These are phyloP conservation scores for Candida freyschussii DNA, from an alignment of 1,139 yeast species.

Conservation along the genomic window DNA sequence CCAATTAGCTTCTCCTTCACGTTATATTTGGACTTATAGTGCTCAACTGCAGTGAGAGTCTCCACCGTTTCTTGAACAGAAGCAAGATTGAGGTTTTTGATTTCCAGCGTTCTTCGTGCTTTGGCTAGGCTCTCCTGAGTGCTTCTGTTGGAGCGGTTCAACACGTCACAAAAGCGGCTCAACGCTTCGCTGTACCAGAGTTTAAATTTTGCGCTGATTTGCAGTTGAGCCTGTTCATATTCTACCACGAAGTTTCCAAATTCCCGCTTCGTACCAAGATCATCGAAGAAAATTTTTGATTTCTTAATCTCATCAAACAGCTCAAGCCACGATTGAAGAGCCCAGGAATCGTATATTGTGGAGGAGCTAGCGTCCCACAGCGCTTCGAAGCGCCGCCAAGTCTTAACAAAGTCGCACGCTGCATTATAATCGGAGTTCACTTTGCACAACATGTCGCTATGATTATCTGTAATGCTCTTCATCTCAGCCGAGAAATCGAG, in stretches of 20 bases:
- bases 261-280: constrained; percentile 34
- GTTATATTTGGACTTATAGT: constrained; percentile 28
- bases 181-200: constrained; percentile 50
- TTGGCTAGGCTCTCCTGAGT: constrained; percentile 27
- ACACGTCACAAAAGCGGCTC: constrained; percentile 37
- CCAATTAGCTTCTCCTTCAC: constrained; percentile 17
- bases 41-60: constrained; percentile 31
- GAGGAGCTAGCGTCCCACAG: constrained; percentile 52
- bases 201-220: constrained; percentile 53
- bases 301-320: constrained; percentile 42
- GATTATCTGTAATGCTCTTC: constrained; percentile 6
- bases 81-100: constrained; percentile 30
- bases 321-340: constrained; percentile 45
- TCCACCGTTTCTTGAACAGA: constrained; percentile 35
- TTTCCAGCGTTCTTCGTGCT: constrained; percentile 33
- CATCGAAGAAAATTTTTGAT: constrained; percentile 48
- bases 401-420: constrained; percentile 17
- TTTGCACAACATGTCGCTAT: constrained; percentile 4
- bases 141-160: constrained; percentile 29
- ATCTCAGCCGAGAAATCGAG: constrained; percentile 11
- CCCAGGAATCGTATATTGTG: constrained; percentile 29
- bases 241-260: constrained; percentile 42
- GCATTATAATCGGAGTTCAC: constrained; percentile 14
- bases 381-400: constrained; percentile 55
- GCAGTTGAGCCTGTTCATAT: constrained; percentile 50